Percentiles rank a stretch among this genome's conserved stretches.
These are phyloP conservation scores for Hygrophila difformis DNA, from an alignment of 257 asterid species.

Conservation along the genomic window DNA sequence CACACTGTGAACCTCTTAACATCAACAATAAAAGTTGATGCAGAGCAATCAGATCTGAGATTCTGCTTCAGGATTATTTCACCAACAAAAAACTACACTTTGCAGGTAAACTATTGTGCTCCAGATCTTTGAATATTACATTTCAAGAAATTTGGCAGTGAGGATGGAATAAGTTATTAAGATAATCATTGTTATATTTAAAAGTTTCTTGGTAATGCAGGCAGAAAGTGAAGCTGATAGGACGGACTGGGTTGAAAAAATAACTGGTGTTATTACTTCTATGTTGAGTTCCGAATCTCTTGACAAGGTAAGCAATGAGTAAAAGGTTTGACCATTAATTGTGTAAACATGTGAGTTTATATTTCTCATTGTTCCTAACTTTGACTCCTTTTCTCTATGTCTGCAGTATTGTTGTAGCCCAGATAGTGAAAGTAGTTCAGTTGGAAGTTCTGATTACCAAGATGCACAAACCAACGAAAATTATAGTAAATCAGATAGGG, in stretches of 20 bases:
- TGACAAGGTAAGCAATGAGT: slow-evolving; percentile 47
- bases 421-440: slow-evolving; percentile 41
- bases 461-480: slow-evolving; percentile 33
- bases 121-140: background rate
- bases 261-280: slow-evolving; percentile 77
- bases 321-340: slow-evolving; percentile 3
- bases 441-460: slow-evolving; percentile 39
- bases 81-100: slow-evolving; percentile 71
- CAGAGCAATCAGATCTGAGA: slow-evolving; percentile 73
- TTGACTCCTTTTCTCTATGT: slow-evolving; percentile 19
- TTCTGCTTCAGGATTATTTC: slow-evolving; percentile 88
- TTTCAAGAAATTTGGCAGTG: slow-evolving; percentile 8
- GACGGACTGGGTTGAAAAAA: slow-evolving; percentile 85
- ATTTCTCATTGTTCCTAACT: slow-evolving; percentile 13
- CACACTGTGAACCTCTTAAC: slow-evolving; percentile 77
- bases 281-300: slow-evolving; percentile 59
- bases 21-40: slow-evolving; percentile 72
- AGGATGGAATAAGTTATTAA: slow-evolving; percentile 4
- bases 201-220: slow-evolving; percentile 32
- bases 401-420: slow-evolving; percentile 53
- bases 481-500: slow-evolving; percentile 32
- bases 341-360: background rate
- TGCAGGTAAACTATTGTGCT: slow-evolving; percentile 43
- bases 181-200: slow-evolving; percentile 7
- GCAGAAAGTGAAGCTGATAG: slow-evolving; percentile 74